Conservation (phyloP, 2,329 filamentous ascomycete species). For the Hypoxylon sp. region DNA sequence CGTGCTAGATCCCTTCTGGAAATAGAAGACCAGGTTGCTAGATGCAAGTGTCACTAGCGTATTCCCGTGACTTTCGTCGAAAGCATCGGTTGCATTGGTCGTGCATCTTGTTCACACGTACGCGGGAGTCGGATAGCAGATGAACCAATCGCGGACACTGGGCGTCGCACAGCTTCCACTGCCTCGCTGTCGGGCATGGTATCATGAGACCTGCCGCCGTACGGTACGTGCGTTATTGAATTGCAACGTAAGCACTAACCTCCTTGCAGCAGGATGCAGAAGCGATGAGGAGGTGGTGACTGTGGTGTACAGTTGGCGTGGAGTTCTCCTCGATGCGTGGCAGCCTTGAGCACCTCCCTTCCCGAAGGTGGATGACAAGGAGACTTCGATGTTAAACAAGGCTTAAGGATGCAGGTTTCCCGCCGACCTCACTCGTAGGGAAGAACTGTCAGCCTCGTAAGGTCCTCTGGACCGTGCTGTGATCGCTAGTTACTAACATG, state of each 20-base stretch:
- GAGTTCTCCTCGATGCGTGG: background rate
- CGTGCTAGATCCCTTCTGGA: constrained; percentile 12
- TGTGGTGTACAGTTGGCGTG: background rate
- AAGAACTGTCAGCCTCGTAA: constrained; percentile 25
- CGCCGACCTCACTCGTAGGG: background rate
- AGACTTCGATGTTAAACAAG: background rate
- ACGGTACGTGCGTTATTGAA: constrained; percentile 25
- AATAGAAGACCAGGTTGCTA: constrained; percentile 8
- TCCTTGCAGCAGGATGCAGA: constrained; percentile 26
- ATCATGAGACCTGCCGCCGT: constrained; percentile 29
- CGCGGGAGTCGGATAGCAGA: constrained; percentile 27
- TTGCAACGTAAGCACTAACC: constrained; percentile 37
- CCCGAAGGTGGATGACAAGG: background rate
- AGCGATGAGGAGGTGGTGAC: constrained; percentile 13
- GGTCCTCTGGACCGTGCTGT: constrained; percentile 5
- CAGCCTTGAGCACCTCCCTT: background rate
- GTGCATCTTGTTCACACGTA: constrained; percentile 19
- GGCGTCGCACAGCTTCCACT: constrained; percentile 15
- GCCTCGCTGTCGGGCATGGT: constrained; percentile 19
- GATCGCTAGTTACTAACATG: constrained; percentile 21
- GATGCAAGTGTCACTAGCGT: constrained; percentile 18
- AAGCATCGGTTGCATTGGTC: constrained; percentile 22
- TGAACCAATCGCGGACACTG: constrained; percentile 17
- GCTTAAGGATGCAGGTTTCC: background rate
- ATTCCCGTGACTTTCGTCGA: constrained; percentile 24